Evolutionary conservation across 257 asterid species (phyloP).

Genomic region (Nicotiana undulata): DNA sequence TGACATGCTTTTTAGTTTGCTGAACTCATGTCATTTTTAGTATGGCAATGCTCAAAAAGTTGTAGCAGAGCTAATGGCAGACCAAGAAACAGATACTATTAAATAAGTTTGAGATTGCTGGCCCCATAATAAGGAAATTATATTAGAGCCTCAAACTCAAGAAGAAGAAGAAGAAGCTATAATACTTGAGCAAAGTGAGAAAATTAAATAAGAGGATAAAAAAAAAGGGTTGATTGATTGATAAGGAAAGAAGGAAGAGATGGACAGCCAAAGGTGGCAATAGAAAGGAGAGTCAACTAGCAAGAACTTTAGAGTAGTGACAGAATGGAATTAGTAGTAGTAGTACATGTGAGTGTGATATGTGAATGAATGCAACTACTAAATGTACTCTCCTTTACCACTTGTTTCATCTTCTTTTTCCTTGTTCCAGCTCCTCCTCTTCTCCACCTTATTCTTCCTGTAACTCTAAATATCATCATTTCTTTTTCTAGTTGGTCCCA

Average conservation of each 20-base stretch:
- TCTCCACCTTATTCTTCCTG: background rate
- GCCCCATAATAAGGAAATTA: background rate
- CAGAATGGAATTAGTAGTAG: background rate
- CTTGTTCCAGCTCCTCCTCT: background rate
- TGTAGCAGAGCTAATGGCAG: background rate
- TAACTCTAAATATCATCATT: slow-evolving; percentile 5
- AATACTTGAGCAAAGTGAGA: background rate
- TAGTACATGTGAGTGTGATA: slow-evolving; percentile 8
- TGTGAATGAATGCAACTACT: slow-evolving; percentile 4
- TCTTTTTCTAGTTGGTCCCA: background rate
- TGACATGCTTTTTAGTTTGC: background rate
- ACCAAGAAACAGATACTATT: background rate
- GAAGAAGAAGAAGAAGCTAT: background rate
- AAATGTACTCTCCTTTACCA: background rate
- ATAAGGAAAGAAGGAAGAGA: background rate
- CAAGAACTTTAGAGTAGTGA: background rate
- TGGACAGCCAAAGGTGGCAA: background rate
- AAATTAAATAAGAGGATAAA: background rate
- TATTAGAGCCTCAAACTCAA: background rate
- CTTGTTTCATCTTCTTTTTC: background rate
- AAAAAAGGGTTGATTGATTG: background rate
- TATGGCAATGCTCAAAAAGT: background rate
- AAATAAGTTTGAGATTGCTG: background rate
- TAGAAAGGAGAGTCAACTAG: background rate
- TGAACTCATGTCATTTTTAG: slow-evolving; percentile 3